These are phyloP conservation scores for Acorus gramineus DNA, from an alignment of 106 monocot species.

Conservation along the genomic window DNA sequence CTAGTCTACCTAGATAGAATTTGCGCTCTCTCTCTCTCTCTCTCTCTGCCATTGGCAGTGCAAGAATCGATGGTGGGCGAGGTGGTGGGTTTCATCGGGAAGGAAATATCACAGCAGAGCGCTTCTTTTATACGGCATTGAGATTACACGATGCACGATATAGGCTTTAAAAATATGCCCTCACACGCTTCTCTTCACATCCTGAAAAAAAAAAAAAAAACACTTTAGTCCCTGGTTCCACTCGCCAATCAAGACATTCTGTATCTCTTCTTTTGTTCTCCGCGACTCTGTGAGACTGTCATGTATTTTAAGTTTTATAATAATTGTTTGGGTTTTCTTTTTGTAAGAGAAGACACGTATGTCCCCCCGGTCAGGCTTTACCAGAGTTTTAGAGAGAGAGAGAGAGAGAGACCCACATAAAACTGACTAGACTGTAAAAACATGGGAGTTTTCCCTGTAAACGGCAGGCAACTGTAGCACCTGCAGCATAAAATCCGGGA, in stretches of 20 bases:
- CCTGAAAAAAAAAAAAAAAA: too few species aligned
- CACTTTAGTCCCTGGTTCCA: too few species aligned
- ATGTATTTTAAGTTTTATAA: too few species aligned
- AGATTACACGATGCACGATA: too few species aligned
- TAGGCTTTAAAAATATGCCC: too few species aligned
- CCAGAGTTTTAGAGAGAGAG: constrained; percentile 2
- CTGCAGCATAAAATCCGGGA: constrained; percentile 44
- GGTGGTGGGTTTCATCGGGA: constrained; percentile 15
- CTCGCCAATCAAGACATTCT: too few species aligned
- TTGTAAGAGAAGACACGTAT: too few species aligned
- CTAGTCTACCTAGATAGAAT: too few species aligned
- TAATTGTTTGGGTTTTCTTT: too few species aligned
- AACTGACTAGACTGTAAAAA: constrained; percentile 39
- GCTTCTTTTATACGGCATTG: neutral
- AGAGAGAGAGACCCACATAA: neutral
- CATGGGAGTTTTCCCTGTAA: constrained; percentile 8
- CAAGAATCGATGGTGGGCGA: constrained; percentile 3
- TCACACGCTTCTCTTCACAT: too few species aligned
- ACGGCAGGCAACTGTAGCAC: constrained; percentile 21
- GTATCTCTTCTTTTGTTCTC: too few species aligned
- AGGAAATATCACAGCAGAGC: constrained; percentile 13
- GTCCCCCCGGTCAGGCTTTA: neutral
- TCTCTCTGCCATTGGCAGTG: constrained; percentile 9
- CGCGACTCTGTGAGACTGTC: too few species aligned
- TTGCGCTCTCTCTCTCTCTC: neutral